Percentiles rank a stretch among this genome's conserved stretches.
Evolutionary conservation across 129 eudicot genomes (phyloP).

Genomic region (Flaveria sonorensis): DNA sequence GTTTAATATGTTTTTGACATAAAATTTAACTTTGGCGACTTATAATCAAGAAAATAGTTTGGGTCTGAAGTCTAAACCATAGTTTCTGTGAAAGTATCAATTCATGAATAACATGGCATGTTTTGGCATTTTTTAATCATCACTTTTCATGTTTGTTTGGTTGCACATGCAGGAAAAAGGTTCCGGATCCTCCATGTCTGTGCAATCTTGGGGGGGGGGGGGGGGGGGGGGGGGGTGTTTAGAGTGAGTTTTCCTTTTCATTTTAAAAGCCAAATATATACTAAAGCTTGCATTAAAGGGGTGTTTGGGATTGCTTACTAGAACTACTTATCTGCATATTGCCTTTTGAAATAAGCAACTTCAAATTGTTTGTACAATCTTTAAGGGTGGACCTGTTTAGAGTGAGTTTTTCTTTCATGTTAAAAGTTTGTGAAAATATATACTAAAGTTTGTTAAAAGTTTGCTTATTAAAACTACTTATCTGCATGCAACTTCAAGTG

Average conservation of each 20-base stretch:
- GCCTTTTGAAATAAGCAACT: too few species aligned
- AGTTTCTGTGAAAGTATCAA: background rate
- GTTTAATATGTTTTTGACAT: background rate
- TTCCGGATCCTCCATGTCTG: constrained; percentile 75
- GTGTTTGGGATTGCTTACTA: background rate
- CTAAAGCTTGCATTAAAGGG: background rate
- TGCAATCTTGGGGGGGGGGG: too few species aligned
- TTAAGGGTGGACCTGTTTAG: constrained; percentile 90
- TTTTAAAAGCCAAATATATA: background rate
- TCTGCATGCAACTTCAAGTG: background rate
- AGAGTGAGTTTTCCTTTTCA: constrained; percentile 49
- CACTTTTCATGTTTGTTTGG: constrained; percentile 17
- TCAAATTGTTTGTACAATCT: constrained; percentile 78
- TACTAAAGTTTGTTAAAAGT: background rate
- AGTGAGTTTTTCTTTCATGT: constrained; percentile 42
- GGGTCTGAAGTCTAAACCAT: background rate
- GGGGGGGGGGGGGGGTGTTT: too few species aligned
- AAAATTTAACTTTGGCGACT: background rate
- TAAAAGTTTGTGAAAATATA: background rate
- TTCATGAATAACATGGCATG: background rate
- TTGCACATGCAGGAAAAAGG: constrained; percentile 66
- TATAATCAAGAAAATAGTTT: constrained; percentile 1
- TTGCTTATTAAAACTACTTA: background rate
- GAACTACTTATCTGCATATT: background rate
- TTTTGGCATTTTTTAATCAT: background rate